Evolutionary conservation across 768 basidiomycete species (phyloP), one percentile per base, ranked within the genome.

Genomic region (Boletus edulis): DNA sequence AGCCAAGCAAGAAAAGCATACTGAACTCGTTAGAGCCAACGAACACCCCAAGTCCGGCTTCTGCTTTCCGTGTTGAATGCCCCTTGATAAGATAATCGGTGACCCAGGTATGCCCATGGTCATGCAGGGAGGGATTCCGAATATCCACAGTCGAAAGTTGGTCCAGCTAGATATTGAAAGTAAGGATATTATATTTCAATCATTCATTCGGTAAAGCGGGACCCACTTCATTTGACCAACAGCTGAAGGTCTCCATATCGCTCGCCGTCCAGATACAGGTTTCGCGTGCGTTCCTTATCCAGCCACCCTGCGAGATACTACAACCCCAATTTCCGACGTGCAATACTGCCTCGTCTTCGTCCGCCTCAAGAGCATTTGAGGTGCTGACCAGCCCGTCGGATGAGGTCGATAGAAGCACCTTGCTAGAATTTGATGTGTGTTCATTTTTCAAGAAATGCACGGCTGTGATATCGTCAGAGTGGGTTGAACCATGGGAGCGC

Each of bases 181-280:
- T 3, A 22, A 54, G 44, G 27, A 51, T 37, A 20, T 1, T 22
- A 51, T 37, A 20, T 1, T 22, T 51, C 29, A 14, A 40, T 11
- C n/a, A 39, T 18, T 38, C 12, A 14, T 37, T 41, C 27, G 18
- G 20, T 24, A 47, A 46, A 51, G 41, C 35, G 43, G 27, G 37
- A 56, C 68, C 31, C 55, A 87, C 90, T 72, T 92, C 88, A 45
- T 71, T 71, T 27, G 85, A 81, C 95, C 94, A 98, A 14, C 82
- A 78, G 52, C 89, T 88, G 60, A 95, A 89, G 0, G 90, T 93
- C 70, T 98, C 94, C 94, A 97, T 97, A 72, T 97, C 95, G 59
- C 91, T 94, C 12, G 84, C 80, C 22, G 87, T 88, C 93, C 94
- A 97, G 9, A 94, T 75, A 45, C 68, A 73, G 31, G 73, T 72